Conservation (phyloP, 1,284 basidiomycete genomes). For the Laetiporus sulphureus region DNA sequence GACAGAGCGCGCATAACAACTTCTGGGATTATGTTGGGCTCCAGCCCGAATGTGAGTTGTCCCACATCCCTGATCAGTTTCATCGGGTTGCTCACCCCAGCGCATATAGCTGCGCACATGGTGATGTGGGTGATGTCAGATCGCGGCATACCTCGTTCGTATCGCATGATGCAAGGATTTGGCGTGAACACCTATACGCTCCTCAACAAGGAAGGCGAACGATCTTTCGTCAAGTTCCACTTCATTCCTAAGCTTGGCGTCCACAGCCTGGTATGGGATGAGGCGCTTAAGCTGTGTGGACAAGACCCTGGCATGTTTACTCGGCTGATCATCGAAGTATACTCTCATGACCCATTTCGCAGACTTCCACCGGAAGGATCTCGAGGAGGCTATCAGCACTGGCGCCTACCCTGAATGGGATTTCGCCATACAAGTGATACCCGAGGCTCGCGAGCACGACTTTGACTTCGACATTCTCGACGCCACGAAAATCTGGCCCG, state of each 20-base stretch:
- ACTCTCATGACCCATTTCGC: not conserved
- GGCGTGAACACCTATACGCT: constrained; percentile 80
- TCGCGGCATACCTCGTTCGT: constrained; percentile 74
- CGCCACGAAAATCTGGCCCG: constrained; percentile 80
- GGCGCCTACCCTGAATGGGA: constrained; percentile 71
- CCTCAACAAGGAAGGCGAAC: constrained; percentile 57
- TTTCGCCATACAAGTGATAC: constrained; percentile 71
- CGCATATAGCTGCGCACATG: constrained; percentile 61
- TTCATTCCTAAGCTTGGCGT: constrained; percentile 79
- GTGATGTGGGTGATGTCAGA: constrained; percentile 83
- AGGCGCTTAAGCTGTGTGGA: constrained; percentile 76
- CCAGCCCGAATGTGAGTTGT: constrained; percentile 46
- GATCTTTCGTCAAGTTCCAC: constrained; percentile 83
- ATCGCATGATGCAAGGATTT: constrained; percentile 84
- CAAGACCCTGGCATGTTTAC: constrained; percentile 57
- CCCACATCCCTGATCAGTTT: not conserved
- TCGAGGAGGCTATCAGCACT: constrained; percentile 69
- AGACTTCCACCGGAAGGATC: constrained; percentile 79
- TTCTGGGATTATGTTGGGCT: constrained; percentile 79
- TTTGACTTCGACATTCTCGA: constrained; percentile 84
- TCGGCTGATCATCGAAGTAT: not conserved
- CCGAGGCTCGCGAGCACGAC: constrained; percentile 58
- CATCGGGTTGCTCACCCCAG: not conserved
- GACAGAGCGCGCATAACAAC: constrained; percentile 70
- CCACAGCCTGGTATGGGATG: constrained; percentile 83